These are phyloP conservation scores for Tuber magnatum DNA, from an alignment of 495 filamentous ascomycete species.

Conservation along the genomic window DNA sequence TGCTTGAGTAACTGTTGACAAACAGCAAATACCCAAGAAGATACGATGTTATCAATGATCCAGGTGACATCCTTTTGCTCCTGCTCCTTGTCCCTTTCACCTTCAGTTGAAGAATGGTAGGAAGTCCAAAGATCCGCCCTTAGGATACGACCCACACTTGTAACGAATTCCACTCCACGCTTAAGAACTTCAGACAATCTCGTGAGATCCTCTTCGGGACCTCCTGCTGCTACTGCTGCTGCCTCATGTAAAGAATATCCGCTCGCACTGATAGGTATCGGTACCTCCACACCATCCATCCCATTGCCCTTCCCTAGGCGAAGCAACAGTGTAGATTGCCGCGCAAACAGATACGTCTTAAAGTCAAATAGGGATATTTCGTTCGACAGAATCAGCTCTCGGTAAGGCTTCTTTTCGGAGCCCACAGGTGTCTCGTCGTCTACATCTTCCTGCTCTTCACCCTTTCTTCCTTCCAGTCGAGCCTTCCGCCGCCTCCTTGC, in stretches of 20 bases:
- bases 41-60: conserved; percentile 72
- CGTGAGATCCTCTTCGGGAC: conserved; percentile 58
- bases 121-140: conserved; percentile 61
- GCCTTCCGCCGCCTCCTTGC: conserved; percentile 32
- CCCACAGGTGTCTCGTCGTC: conserved; percentile 59
- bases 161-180: conserved; percentile 71
- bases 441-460: conserved; percentile 26
- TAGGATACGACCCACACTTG: conserved; percentile 66
- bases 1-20: conserved; percentile 40
- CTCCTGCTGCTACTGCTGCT: conserved; percentile 27
- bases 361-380: conserved; percentile 98
- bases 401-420: conserved; percentile 70
- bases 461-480: conserved; percentile 18
- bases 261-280: conserved; percentile 13
- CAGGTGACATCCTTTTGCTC: conserved; percentile 27
- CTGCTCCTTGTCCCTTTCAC: conserved; percentile 31
- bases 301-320: conserved; percentile 62
- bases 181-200: conserved; percentile 73
- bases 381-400: conserved; percentile 88
- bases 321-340: conserved; percentile 76
- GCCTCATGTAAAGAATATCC: conserved; percentile 32
- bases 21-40: conserved; percentile 73
- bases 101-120: conserved; percentile 34
- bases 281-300: conserved; percentile 6
- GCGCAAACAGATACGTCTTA: conserved; percentile 83